A percentile compares a stretch with the other conserved stretches of the same genome.
Conservation (phyloP, 371 early-diverging fungal species). For the Batrachochytrium dendrobatidis region DNA sequence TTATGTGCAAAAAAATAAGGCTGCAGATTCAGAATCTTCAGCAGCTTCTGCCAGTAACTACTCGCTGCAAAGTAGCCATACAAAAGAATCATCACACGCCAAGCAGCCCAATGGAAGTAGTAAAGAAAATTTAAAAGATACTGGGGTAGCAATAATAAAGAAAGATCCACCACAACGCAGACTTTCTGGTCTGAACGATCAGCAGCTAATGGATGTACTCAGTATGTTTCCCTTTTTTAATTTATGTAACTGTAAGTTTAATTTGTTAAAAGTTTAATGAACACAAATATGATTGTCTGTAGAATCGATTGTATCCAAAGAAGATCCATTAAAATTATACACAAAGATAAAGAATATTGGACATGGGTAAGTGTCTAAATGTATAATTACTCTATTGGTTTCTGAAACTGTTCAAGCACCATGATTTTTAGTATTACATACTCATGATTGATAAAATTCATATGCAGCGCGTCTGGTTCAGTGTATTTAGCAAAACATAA, state of each 20-base stretch:
- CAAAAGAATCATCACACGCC: background rate
- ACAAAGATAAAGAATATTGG: constrained; percentile 88
- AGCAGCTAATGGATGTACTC: background rate
- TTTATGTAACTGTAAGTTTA: background rate
- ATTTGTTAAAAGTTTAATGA: too few relatives aligned
- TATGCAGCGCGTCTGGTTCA: constrained; percentile 92
- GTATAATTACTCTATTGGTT: background rate
- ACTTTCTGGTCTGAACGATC: background rate
- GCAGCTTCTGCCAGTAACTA: too few relatives aligned
- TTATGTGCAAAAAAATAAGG: too few relatives aligned
- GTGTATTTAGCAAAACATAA: constrained; percentile 73
- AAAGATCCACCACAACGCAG: background rate
- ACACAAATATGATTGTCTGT: background rate
- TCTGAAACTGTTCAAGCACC: background rate
- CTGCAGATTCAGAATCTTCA: too few relatives aligned
- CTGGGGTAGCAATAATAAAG: background rate
- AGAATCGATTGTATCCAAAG: constrained; percentile 40
- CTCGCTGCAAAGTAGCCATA: too few relatives aligned
- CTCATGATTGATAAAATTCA: constrained; percentile 16
- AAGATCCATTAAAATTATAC: constrained; percentile 80
- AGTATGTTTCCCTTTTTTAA: too few relatives aligned
- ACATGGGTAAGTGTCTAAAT: constrained; percentile 62
- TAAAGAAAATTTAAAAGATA: background rate
- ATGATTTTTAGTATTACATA: background rate
- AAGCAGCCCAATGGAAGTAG: background rate